Conservation (phyloP, 2,329 filamentous ascomycete genomes). For the Colletotrichum musicola region DNA sequence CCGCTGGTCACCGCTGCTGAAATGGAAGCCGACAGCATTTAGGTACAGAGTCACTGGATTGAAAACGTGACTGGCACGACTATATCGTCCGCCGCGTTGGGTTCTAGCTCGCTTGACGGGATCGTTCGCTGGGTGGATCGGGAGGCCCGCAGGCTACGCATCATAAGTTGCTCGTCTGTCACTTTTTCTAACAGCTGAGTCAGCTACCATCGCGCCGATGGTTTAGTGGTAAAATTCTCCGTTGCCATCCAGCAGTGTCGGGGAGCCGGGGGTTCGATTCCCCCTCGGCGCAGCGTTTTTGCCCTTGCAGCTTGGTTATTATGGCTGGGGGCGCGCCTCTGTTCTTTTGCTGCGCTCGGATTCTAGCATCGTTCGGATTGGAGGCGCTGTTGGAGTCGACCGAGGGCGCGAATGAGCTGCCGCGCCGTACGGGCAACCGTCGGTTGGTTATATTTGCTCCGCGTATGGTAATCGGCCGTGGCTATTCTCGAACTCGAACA, state of each 20-base stretch:
- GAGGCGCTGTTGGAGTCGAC: no score
- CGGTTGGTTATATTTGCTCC: no score
- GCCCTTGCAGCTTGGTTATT: neutral
- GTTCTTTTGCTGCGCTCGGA: neutral
- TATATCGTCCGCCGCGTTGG: no score
- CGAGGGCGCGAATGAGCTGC: no score
- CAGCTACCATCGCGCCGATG: slow-evolving; percentile 20
- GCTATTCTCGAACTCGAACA: no score
- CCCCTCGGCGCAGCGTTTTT: slow-evolving; percentile 26
- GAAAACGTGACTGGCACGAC: no score
- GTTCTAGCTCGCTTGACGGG: no score
- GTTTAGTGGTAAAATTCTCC: slow-evolving; percentile 40
- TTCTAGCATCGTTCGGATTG: no score
- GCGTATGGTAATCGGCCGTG: no score
- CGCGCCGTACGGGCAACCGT: no score
- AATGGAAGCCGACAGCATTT: no score
- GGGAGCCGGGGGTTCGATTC: slow-evolving; percentile 38
- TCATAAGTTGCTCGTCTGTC: neutral
- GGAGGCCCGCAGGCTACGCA: neutral
- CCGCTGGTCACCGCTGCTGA: no score
- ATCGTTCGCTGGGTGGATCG: neutral
- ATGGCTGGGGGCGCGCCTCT: neutral
- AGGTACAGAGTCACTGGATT: neutral
- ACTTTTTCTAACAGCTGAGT: neutral
- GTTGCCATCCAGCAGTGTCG: slow-evolving; percentile 37